Base-by-base conservation (phyloP, 2,329 filamentous ascomycete genomes). In the Aspergillus jensenii region DNA sequence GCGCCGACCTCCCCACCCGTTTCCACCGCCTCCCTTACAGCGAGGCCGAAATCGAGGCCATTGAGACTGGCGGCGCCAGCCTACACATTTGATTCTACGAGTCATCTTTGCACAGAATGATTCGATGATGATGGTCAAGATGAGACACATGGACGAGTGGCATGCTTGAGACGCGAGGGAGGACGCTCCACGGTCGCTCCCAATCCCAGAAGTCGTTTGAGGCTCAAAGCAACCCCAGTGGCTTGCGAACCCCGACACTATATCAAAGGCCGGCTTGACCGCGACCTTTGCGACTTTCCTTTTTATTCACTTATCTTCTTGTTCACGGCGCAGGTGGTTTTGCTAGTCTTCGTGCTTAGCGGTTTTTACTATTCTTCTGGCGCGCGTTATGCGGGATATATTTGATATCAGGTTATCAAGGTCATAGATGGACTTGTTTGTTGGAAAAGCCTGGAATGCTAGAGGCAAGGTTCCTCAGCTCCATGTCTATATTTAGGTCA, bases 1-100 rank as follows among this genome's bases (percentile, higher is more conserved):
- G 92, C 67, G 90, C 86, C 67, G 90, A 99, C 78, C 87, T 99
- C 23, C 93, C 95, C 17, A 74, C 81, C 62, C 86, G 93, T 68
- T 99, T 97, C 84, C 86, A 88, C 70, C 85, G 91, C 64, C 80
- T 85, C 49, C 84, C 86, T 12, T 90, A 93, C 78, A 88, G 85
- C 39, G 77, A 87, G 67, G 87, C 87, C 44, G 95, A 99, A 84
- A 99, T 99, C 60, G 95, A 98, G 76, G 93, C 92, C 21, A 85
- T 99, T 70, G 92, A 97, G 85, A 95, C 91, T 56, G 95, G 93
- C 55, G 95, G 95, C 57, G 95, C 93, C 35, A 89, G 84, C 69
- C 68, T 86, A 65, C 82, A 80, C 66, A 81, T 78, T 62, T 85
- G 75, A 73, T 67, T 49, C 52, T 33, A 33, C 52, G 9, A n/a